Evolutionary conservation across 306 rosid species (phyloP).

Genomic region (Acmispon strigosus): DNA sequence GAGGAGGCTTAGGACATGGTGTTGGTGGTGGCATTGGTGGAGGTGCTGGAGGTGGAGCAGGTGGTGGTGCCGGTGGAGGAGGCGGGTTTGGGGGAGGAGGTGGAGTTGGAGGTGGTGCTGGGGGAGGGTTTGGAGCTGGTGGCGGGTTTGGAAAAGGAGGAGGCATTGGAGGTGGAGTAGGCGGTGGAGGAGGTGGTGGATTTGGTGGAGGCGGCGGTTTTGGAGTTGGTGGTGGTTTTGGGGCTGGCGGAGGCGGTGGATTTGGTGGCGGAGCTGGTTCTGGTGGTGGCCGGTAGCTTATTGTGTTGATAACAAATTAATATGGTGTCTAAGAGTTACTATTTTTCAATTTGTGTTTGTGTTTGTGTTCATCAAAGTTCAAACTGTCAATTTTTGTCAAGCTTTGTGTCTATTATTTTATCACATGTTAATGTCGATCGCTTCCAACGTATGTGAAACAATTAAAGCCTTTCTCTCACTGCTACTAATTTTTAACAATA

Average conservation of each 20-base stretch:
- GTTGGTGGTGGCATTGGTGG: neutral
- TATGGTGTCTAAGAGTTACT: too few species aligned
- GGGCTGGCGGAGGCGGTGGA: conserved; percentile 10
- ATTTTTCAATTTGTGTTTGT: neutral
- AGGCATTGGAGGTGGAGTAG: conserved; percentile 17
- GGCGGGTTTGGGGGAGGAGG: neutral
- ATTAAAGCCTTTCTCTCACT: too few species aligned
- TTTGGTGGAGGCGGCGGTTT: conserved; percentile 25
- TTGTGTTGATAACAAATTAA: too few species aligned
- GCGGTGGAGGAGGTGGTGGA: conserved; percentile 23
- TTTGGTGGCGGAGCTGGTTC: conserved; percentile 2
- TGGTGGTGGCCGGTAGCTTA: neutral
- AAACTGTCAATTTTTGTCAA: neutral
- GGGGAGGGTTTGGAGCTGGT: conserved; percentile 3
- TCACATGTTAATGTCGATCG: neutral
- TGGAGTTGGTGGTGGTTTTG: conserved; percentile 19
- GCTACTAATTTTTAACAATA: too few species aligned
- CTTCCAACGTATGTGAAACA: too few species aligned
- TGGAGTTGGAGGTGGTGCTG: neutral
- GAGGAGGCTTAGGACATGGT: neutral
- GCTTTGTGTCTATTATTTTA: neutral
- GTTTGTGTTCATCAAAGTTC: neutral
- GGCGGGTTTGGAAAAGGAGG: conserved; percentile 7
- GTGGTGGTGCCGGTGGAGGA: neutral
- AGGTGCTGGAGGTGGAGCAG: neutral